Evolutionary conservation across 2,329 filamentous ascomycete genomes (phyloP).

Genomic region (Cytospora mali): DNA sequence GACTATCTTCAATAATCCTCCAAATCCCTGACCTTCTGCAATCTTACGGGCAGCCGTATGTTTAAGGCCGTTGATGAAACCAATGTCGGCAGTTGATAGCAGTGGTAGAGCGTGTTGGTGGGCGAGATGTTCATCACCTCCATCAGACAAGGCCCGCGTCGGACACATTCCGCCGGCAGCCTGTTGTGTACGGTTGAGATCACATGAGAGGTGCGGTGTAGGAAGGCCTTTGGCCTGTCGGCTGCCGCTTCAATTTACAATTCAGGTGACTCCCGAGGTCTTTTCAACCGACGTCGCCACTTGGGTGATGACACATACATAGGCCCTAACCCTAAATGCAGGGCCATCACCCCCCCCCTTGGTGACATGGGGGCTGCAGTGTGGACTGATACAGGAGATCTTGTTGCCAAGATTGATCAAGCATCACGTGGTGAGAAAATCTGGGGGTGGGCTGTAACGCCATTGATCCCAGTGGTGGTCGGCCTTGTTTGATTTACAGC

Average conservation of each 20-base stretch:
- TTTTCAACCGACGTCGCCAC: not conserved
- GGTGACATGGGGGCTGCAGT: too few relatives aligned
- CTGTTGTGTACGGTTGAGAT: not conserved
- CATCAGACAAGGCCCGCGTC: constrained; percentile 2
- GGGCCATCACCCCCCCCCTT: too few relatives aligned
- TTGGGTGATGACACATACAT: not conserved
- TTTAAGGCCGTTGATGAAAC: constrained; percentile 7
- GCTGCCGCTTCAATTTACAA: not conserved
- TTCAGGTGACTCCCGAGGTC: not conserved
- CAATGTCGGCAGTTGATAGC: constrained; percentile 19
- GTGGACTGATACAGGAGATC: too few relatives aligned
- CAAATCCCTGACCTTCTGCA: constrained; percentile 11
- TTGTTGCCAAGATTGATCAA: not conserved
- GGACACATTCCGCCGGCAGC: constrained; percentile 5
- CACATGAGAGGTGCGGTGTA: not conserved
- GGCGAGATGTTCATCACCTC: not conserved
- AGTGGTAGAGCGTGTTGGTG: constrained; percentile 4
- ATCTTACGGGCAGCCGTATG: not conserved
- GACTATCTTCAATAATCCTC: constrained; percentile 14
- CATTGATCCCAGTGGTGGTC: not conserved
- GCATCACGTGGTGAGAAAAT: not conserved
- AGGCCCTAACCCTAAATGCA: not conserved
- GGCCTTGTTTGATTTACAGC: not conserved
- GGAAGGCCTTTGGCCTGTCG: not conserved
- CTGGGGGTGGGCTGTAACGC: not conserved